phyloP scores from a whole-genome alignment of 2,329 filamentous ascomycete genomes.

The Sordariomycetes sp. region DNA sequence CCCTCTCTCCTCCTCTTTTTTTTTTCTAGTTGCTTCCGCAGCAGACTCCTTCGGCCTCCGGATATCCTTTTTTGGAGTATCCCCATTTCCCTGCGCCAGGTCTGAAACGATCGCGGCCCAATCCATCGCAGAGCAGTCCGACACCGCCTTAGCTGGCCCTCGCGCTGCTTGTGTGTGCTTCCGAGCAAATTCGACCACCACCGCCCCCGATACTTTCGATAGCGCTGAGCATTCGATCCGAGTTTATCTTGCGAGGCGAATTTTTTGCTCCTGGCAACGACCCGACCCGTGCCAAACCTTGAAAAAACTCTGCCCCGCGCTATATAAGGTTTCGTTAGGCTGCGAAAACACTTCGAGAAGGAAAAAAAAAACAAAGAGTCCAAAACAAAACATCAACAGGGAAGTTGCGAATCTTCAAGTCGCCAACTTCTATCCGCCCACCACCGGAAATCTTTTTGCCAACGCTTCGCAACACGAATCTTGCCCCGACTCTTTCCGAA shows the following conservation, averaged over 20 bases:
- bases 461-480: not conserved
- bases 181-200: not conserved
- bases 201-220: not conserved
- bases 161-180: not conserved
- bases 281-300: no score
- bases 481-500: slow-evolving; percentile 12
- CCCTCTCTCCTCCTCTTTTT: slow-evolving; percentile 2
- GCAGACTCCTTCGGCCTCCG: not conserved
- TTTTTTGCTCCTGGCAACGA: no score
- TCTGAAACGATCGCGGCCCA: slow-evolving; percentile 2
- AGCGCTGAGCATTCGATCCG: not conserved
- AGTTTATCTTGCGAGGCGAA: not conserved
- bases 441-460: not conserved
- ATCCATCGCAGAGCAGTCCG: not conserved
- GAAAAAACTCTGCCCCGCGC: no score
- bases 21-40: not conserved
- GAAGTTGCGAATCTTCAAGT: no score
- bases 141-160: slow-evolving; percentile 3
- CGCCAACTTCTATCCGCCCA: not conserved
- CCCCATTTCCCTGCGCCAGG: not conserved
- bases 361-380: no score
- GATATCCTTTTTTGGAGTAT: slow-evolving; percentile 1
- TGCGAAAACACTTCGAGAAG: no score
- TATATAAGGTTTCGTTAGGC: no score
- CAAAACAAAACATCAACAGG: no score